Conservation (phyloP, 176 grass and related monocot genomes). For the Oryza coarctata region DNA sequence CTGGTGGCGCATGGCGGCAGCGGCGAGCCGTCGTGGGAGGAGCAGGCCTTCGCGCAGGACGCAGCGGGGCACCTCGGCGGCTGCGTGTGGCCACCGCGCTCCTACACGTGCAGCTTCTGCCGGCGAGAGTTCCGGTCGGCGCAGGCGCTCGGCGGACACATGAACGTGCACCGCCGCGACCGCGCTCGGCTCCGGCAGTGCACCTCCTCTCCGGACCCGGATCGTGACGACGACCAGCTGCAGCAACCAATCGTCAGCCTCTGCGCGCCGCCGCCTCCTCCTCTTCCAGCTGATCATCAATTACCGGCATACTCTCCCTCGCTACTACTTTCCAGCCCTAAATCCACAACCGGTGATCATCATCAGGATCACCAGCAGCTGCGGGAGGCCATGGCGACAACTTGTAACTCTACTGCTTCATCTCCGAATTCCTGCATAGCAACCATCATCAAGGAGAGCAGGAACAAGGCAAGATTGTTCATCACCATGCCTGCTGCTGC, state of each 20-base stretch:
- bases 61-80: conserved; percentile 49
- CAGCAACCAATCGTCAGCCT: neutral
- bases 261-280: neutral
- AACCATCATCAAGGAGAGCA: conserved; percentile 45
- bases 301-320: neutral
- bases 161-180: conserved; percentile 82
- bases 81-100: conserved; percentile 76
- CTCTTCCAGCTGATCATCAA: neutral
- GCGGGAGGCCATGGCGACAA: neutral
- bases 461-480: conserved; percentile 20
- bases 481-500: conserved; percentile 22
- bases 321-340: conserved; percentile 22
- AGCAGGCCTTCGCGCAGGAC: conserved; percentile 68
- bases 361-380: neutral
- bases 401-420: neutral
- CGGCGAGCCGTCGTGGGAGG: conserved; percentile 60
- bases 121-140: conserved; percentile 71
- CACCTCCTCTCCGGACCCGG: conserved; percentile 17
- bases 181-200: conserved; percentile 69
- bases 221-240: neutral
- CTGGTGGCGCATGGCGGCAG: neutral
- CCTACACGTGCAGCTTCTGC: conserved; percentile 79
- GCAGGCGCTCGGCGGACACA: conserved; percentile 68
- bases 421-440: conserved; percentile 35
- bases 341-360: conserved; percentile 6